These are phyloP conservation scores for Linum usitatissimum DNA, from an alignment of 345 rosid genomes.

Conservation along the genomic window DNA sequence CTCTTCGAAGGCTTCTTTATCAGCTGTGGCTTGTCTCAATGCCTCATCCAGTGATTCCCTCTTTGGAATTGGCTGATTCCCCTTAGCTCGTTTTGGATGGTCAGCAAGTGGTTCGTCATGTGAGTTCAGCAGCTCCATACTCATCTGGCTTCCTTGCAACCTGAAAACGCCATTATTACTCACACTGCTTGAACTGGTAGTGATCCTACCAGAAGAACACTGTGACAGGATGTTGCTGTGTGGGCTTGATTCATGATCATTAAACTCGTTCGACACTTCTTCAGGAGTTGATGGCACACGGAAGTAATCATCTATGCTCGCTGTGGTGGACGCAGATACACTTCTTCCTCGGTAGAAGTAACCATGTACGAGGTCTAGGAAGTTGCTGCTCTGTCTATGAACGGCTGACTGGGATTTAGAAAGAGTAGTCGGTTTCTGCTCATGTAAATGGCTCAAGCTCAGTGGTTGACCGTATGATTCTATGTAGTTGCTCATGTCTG, in stretches of 20 bases:
- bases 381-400: not conserved
- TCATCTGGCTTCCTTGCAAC: slow-evolving; percentile 14
- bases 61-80: slow-evolving; percentile 38
- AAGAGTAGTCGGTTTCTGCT: no score
- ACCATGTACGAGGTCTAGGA: slow-evolving; percentile 35
- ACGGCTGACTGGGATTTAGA: no score
- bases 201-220: slow-evolving; percentile 22
- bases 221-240: slow-evolving; percentile 25
- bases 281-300: slow-evolving; percentile 17
- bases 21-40: slow-evolving; percentile 39
- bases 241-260: slow-evolving; percentile 36
- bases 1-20: slow-evolving; percentile 29
- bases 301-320: not conserved
- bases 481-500: no score
- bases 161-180: not conserved
- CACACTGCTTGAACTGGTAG: slow-evolving; percentile 5
- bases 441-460: no score
- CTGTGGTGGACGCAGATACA: slow-evolving; percentile 11
- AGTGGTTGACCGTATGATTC: no score
- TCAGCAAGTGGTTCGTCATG: slow-evolving; percentile 4
- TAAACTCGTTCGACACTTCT: slow-evolving; percentile 23
- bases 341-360: slow-evolving; percentile 15
- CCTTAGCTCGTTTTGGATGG: not conserved
- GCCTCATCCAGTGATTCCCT: slow-evolving; percentile 31
- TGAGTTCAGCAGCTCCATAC: slow-evolving; percentile 17